phyloP scores from a whole-genome alignment of 768 basidiomycete species.

The Artomyces pyxidatus region DNA sequence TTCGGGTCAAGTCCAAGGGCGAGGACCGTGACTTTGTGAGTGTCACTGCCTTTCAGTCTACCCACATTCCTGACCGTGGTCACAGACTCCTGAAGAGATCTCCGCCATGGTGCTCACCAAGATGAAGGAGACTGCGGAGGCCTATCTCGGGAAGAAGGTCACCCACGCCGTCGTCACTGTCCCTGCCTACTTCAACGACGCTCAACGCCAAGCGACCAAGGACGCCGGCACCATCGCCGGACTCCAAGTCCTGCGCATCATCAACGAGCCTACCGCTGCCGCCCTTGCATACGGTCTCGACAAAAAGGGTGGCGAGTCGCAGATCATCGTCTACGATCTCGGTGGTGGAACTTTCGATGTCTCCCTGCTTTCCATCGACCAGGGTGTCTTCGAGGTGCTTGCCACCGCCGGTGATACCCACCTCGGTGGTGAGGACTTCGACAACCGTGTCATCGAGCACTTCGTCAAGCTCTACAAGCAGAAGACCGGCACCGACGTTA shows the following conservation, averaged over 20 bases:
- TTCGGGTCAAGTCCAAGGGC: conserved; percentile 72
- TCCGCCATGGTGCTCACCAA: conserved; percentile 92
- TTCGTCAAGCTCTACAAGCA: conserved; percentile 50
- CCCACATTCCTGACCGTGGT: neutral
- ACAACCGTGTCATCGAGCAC: conserved; percentile 39
- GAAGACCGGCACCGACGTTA: conserved; percentile 41
- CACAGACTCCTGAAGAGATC: conserved; percentile 85
- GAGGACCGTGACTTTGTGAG: conserved; percentile 75
- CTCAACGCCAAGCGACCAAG: conserved; percentile 98
- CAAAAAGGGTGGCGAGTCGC: conserved; percentile 90
- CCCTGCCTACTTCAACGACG: conserved; percentile 98
- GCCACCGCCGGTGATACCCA: conserved; percentile 60
- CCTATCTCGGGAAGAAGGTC: conserved; percentile 92
- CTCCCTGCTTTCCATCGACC: conserved; percentile 72
- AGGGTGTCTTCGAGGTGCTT: conserved; percentile 51
- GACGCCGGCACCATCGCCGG: conserved; percentile 95
- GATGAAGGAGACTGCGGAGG: conserved; percentile 99
- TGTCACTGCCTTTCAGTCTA: neutral
- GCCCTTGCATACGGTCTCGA: conserved; percentile 98
- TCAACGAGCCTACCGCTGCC: conserved; percentile 96
- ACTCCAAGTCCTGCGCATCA: conserved; percentile 91
- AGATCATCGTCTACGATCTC: conserved; percentile 97
- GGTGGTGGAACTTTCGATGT: conserved; percentile 99
- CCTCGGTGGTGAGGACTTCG: conserved; percentile 56
- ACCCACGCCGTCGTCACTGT: conserved; percentile 98